Base-by-base conservation (phyloP, 2,329 filamentous ascomycete species). In the Colletotrichum trifolii region DNA sequence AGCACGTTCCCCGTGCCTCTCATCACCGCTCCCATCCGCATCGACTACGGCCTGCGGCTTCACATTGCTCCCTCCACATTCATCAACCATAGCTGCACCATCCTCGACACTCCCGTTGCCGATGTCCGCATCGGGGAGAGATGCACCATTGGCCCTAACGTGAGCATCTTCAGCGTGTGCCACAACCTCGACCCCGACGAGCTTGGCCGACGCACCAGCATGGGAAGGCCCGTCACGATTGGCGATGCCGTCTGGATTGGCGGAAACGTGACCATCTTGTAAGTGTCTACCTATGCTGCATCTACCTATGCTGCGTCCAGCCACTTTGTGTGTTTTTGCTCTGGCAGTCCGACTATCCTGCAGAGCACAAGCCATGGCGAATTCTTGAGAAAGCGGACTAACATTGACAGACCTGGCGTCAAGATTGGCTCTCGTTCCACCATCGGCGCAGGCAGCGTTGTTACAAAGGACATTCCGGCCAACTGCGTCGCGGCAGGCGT, bases 231-330 rank as follows among this genome's bases (percentile, higher is more conserved):
- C 5, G 74, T 81, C 38, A 71, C 66, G 2, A 77, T 81, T 52
- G 77, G 74, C 1, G 70, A 79, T 43, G 72, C 77, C 42, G 78
- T 78, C 36, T 81, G 78, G 77, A 76, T 81, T 47, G 78, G 79
- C 2, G 75, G 73, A 11, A 72, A 74, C 71, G 8, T 15, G 0
- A 75, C 70, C 3, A 76, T 81, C 40, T 49, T 80, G 70, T 74
- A 45, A 71, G 73, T 70, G 25, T 25, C 3, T 17, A 2, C 17
- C 17, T 17, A 17, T 17, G 17, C 17, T 17, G 17, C 17, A 2
- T 17, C 17, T 17, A 17, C 17, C 17, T 25, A 25, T 25, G 25
- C 3, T 25, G 25, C 25, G 4, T 25, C 4, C 25, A 25, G 25
- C 25, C 25, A 25, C 25, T 5, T 25, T 1, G 4, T 25, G 25